phyloP scores from a whole-genome alignment of 208 protist species.

The Giardia duodenalis region DNA sequence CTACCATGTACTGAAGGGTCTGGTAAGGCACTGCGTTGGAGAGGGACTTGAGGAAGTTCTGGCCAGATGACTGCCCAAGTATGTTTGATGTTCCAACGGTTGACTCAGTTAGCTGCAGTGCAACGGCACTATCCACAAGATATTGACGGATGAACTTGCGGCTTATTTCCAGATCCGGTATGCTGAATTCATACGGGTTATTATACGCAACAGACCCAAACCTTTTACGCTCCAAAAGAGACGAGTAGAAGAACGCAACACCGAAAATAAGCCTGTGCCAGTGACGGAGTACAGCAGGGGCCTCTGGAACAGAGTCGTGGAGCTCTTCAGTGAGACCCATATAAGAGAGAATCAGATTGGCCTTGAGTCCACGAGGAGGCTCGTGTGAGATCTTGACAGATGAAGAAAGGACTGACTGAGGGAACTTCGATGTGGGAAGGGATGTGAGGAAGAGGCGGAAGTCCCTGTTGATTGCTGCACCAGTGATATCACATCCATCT shows the following conservation, averaged over 20 bases:
- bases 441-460: conserved; percentile 94
- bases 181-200: conserved; percentile 89
- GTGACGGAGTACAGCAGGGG: conserved; percentile 69
- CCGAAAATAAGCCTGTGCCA: conserved; percentile 79
- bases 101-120: neutral
- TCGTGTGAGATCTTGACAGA: conserved; percentile 96
- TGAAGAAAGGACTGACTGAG: conserved; percentile 87
- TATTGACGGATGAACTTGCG: conserved; percentile 73
- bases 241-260: conserved; percentile 85
- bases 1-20: conserved; percentile 43
- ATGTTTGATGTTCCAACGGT: neutral
- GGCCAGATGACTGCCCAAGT: neutral
- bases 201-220: conserved; percentile 91
- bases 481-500: neutral
- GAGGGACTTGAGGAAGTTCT: neutral
- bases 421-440: conserved; percentile 83
- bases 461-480: conserved; percentile 36
- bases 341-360: conserved; percentile 56
- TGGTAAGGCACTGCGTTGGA: conserved; percentile 30
- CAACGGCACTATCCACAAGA: conserved; percentile 44
- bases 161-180: conserved; percentile 75
- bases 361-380: conserved; percentile 80
- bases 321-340: neutral
- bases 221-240: conserved; percentile 72
- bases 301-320: neutral